Base-by-base conservation (phyloP, 2,329 filamentous ascomycete genomes). In the Ceratocystiopsis brevicomis region DNA sequence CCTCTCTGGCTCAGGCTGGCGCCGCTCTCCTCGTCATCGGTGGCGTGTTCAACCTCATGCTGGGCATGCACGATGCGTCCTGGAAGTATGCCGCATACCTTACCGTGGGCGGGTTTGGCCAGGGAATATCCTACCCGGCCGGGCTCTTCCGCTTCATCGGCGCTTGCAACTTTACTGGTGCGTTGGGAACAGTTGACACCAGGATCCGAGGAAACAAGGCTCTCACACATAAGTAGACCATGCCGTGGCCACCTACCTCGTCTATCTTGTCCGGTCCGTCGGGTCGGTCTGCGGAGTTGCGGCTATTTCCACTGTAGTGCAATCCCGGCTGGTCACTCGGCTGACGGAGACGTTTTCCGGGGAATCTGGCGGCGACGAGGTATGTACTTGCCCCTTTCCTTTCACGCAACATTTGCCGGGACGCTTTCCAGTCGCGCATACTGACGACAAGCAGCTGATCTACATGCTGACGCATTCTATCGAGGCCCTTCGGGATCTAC, bases 21-120 rank as follows among this genome's bases (percentile, higher is more conserved):
- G 63, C 65, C 2, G 49, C 65, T 8, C 56, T 69, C 3, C 68
- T 78, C 60, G 53, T 70, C 1, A 39, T 71, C 1, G 73, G 74
- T 2, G 43, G 38, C 14, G 8, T 43, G 18, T 15, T 43, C 41
- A 73, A 74, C 34, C 1, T 65, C 62, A 1, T 59, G 76, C 42
- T 38, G 18, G 56, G 57, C 1, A 66, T 68, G 17, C 54, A 64
- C 37, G 71, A 73, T 43, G 60, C 68, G 0, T 53, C 57, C 12
- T 71, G 67, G 62, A 64, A 74, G 47, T 75, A 75, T 42, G 62
- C 46, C 19, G 37, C 37, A 21, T 47, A 44, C 16, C 18, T 47
- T 1, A 47, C 43, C 3, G 35, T 45, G 8, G 45, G 45, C 18
- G 46, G 45, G 16, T 49, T 45, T n/a, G 44, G 47, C n/a, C 47